phyloP scores from a whole-genome alignment of 129 eudicot species.

The Sambucus nigra region DNA sequence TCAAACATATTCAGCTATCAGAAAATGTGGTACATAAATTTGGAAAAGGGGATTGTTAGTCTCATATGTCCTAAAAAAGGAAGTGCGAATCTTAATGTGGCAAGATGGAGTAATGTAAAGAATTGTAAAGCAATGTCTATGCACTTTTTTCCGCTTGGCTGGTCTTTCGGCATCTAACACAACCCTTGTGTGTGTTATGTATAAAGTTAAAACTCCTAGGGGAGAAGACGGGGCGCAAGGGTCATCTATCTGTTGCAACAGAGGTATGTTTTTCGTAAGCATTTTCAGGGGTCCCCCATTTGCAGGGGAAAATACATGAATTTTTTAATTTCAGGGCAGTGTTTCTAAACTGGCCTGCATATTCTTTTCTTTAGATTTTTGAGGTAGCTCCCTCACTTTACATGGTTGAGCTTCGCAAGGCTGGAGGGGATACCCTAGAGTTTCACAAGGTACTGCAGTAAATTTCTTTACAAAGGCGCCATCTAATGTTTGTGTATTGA shows the following conservation, averaged over 20 bases:
- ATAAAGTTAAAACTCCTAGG: conserved; percentile 84
- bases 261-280: conserved; percentile 40
- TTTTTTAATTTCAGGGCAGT: not conserved
- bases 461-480: not conserved
- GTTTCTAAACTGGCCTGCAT: not conserved
- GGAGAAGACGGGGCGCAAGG: conserved; percentile 95
- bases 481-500: not conserved
- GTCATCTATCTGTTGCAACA: conserved; percentile 84
- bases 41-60: no score
- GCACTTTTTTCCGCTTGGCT: not conserved
- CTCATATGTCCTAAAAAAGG: not conserved
- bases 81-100: no score
- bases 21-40: no score
- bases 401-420: conserved; percentile 95
- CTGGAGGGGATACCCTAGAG: conserved; percentile 94
- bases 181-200: not conserved
- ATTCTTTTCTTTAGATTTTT: conserved; percentile 38
- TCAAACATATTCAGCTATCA: no score
- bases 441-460: conserved; percentile 67
- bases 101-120: no score
- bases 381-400: conserved; percentile 94
- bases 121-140: no score
- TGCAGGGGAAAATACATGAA: not conserved
- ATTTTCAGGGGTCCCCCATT: not conserved
- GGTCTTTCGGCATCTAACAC: not conserved